Conservation (phyloP, 2,329 filamentous ascomycete species). For the Aspergillus pseudotamarii region DNA sequence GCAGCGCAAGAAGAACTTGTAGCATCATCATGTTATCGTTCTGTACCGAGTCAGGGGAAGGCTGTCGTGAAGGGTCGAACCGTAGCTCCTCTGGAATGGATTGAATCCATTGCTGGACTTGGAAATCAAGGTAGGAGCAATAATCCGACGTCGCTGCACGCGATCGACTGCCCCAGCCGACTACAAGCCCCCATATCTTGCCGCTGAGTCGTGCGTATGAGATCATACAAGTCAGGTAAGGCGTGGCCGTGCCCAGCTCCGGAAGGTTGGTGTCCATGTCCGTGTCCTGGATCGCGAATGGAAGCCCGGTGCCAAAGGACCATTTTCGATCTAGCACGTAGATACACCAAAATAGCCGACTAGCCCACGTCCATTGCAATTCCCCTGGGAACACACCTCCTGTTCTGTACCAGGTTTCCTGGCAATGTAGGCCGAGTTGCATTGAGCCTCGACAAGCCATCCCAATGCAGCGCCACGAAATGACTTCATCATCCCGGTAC, state of each 20-base stretch:
- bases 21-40: conserved; percentile 44
- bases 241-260: conserved; percentile 42
- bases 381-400: conserved; percentile 41
- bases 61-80: conserved; percentile 34
- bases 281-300: conserved; percentile 52
- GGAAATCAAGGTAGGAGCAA: conserved; percentile 44
- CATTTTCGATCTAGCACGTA: conserved; percentile 57
- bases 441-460: conserved; percentile 51
- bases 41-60: conserved; percentile 13
- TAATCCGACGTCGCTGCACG: conserved; percentile 42
- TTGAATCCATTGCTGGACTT: conserved; percentile 51
- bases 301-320: conserved; percentile 56
- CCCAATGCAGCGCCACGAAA: conserved; percentile 53
- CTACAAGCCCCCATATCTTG: conserved; percentile 51
- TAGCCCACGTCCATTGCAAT: conserved; percentile 39
- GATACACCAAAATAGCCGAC: conserved; percentile 53
- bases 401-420: conserved; percentile 42
- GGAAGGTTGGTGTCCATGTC: conserved; percentile 55
- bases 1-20: conserved; percentile 48
- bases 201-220: conserved; percentile 51
- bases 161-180: conserved; percentile 38
- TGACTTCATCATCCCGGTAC: conserved; percentile 53
- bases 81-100: conserved; percentile 49
- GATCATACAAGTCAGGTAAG: conserved; percentile 53
- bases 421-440: conserved; percentile 54